Conservation (phyloP, 495 filamentous ascomycete species). For the Lophiostoma macrostomum region DNA sequence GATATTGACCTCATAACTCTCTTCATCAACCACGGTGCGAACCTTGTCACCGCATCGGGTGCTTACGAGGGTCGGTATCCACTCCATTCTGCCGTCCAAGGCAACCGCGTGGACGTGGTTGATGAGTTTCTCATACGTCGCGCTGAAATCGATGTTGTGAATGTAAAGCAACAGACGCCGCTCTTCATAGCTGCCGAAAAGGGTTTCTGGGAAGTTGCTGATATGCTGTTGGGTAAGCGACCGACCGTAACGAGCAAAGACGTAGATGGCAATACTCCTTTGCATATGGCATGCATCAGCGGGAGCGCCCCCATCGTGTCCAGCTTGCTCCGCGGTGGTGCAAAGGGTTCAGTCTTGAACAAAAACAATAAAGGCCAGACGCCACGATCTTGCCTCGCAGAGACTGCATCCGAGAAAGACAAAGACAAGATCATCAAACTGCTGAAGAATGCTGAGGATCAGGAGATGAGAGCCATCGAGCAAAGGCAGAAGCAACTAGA, state of each 20-base stretch:
- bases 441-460: constrained; percentile 15
- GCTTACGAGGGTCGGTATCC: constrained; percentile 23
- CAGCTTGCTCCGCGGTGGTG: constrained; percentile 9
- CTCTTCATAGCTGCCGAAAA: constrained; percentile 19
- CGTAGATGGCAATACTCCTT: constrained; percentile 8
- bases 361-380: constrained; percentile 7
- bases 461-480: background rate
- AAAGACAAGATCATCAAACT: constrained; percentile 10
- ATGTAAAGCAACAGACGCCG: constrained; percentile 1
- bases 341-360: constrained; percentile 2
- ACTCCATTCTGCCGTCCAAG: constrained; percentile 25
- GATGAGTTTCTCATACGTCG: constrained; percentile 7
- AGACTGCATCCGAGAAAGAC: constrained; percentile 8
- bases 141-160: constrained; percentile 2
- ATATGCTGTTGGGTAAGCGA: constrained; percentile 5
- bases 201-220: constrained; percentile 22
- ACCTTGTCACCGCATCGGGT: constrained; percentile 4
- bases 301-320: constrained; percentile 5
- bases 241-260: constrained; percentile 15
- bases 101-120: constrained; percentile 22
- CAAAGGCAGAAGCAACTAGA: background rate
- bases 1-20: constrained; percentile 25
- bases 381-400: constrained; percentile 1
- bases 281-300: constrained; percentile 8
- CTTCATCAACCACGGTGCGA: constrained; percentile 11